Evolutionary conservation across 169 alveolate genomes (phyloP).

Genomic region (Plasmodium cynomolgi): DNA sequence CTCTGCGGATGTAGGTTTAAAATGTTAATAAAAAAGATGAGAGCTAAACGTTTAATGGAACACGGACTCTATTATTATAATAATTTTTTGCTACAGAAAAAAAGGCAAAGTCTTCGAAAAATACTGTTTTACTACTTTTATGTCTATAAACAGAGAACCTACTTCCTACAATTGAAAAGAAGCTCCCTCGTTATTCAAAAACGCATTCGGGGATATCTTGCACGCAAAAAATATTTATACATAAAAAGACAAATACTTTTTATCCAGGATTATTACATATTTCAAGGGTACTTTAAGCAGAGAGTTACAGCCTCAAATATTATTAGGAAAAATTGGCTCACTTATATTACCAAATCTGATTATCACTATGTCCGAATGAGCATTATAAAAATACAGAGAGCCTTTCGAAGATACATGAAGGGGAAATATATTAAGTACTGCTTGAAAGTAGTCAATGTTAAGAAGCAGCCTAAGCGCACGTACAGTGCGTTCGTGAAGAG

Average conservation of each 20-base stretch:
- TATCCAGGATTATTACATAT: constrained; percentile 65
- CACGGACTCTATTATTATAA: constrained; percentile 38
- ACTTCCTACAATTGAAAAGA: constrained; percentile 25
- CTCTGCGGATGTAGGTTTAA: constrained; percentile 70
- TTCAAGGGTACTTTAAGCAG: constrained; percentile 47
- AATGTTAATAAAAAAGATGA: constrained; percentile 50
- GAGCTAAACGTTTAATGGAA: constrained; percentile 58
- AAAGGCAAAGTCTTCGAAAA: constrained; percentile 29
- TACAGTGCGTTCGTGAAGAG: constrained; percentile 1
- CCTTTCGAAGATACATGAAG: constrained; percentile 55
- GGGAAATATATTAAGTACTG: constrained; percentile 46
- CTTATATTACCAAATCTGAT: constrained; percentile 58
- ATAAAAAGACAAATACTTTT: constrained; percentile 20
- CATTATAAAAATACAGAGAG: constrained; percentile 52
- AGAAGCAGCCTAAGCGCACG: constrained; percentile 13
- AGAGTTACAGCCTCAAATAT: constrained; percentile 41
- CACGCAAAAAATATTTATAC: constrained; percentile 36
- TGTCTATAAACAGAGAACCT: constrained; percentile 64
- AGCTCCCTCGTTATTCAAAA: constrained; percentile 46
- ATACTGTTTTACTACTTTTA: constrained; percentile 53
- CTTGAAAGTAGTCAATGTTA: constrained; percentile 10
- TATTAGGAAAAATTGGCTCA: constrained; percentile 60
- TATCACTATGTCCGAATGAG: constrained; percentile 23
- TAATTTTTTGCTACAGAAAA: constrained; percentile 26
- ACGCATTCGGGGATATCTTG: constrained; percentile 27